These are phyloP conservation scores for Linanthus parryae DNA, from an alignment of 148 eudicot species.

Conservation along the genomic window DNA sequence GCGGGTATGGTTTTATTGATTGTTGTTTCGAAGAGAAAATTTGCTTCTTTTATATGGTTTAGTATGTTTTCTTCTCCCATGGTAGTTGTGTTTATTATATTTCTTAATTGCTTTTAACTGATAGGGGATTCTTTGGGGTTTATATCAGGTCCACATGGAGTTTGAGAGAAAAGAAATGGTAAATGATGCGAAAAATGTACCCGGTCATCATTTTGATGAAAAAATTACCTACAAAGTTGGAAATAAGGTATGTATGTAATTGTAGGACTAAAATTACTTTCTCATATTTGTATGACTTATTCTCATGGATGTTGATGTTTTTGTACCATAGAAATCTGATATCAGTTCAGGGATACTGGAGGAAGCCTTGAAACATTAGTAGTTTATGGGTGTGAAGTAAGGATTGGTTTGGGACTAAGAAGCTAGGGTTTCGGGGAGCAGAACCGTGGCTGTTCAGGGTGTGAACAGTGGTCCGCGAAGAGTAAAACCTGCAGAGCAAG, in stretches of 20 bases:
- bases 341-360: too few relatives aligned
- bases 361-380: too few relatives aligned
- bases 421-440: too few relatives aligned
- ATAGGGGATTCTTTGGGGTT: not conserved
- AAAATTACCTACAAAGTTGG: conserved; percentile 87
- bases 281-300: not conserved
- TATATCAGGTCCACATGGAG: conserved; percentile 91
- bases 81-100: too few relatives aligned
- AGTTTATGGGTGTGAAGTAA: too few relatives aligned
- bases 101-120: too few relatives aligned
- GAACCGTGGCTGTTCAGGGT: too few relatives aligned
- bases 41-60: not conserved
- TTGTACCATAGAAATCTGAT: too few relatives aligned
- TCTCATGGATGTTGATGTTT: not conserved
- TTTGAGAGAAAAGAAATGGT: conserved; percentile 71
- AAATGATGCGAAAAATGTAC: conserved; percentile 36
- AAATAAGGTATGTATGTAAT: conserved; percentile 48
- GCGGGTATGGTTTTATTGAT: conserved; percentile 46
- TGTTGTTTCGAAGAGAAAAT: not conserved
- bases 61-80: too few relatives aligned
- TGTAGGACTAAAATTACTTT: not conserved
- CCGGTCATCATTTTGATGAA: conserved; percentile 43
- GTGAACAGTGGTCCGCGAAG: too few relatives aligned
- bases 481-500: too few relatives aligned
- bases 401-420: too few relatives aligned